Evolutionary conservation across 768 basidiomycete genomes (phyloP), one percentile per base, ranked within the genome.

Genomic region (Hericium coralloides): DNA sequence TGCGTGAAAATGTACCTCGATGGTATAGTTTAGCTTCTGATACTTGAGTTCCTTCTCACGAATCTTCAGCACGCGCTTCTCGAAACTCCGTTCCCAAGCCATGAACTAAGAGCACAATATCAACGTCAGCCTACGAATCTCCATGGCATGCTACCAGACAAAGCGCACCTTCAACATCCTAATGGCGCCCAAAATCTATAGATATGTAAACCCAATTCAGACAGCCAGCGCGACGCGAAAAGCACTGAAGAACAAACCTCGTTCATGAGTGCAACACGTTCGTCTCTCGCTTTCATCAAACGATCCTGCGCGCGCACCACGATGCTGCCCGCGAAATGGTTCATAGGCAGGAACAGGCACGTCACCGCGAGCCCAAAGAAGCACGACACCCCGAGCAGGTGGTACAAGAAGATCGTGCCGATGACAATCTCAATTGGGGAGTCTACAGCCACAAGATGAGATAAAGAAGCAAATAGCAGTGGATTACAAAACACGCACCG

Each of bases 61-160:
- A 58, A 95, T 75, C 53, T 79, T 82, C 54, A 87, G 68, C 0
- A 94, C 84, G 10, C 77, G 78, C 22, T 76, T 75, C 70, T 95
- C 93, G 63, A 95, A 95, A 66, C 83, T 91, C 23, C 93, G 83
- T 68, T 97, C 93, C 93, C 84, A 86, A 15, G 92, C 93, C 92
- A 95, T 95, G 70, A 95, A 97, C 84, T 87, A 63, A 37, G 31
- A 31, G 55, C 39, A 22, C 20, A 12, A 4, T 38, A 8, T 38
- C 18, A 18, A 47, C 43, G 49, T 22, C 53, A 18, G 18, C 15
- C 0, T 20, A 53, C 22, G 41, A 37, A 12, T 48, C 23, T 12
- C 23, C 12, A 20, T 43, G n/a, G 39, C 22, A 54, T 15, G 2
- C 59, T 8, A 8, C 31, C 0, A 9, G 10, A 31, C 5, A 57